Conservation (phyloP, 1,284 basidiomycete species). For the Phellinidium pouzarii region DNA sequence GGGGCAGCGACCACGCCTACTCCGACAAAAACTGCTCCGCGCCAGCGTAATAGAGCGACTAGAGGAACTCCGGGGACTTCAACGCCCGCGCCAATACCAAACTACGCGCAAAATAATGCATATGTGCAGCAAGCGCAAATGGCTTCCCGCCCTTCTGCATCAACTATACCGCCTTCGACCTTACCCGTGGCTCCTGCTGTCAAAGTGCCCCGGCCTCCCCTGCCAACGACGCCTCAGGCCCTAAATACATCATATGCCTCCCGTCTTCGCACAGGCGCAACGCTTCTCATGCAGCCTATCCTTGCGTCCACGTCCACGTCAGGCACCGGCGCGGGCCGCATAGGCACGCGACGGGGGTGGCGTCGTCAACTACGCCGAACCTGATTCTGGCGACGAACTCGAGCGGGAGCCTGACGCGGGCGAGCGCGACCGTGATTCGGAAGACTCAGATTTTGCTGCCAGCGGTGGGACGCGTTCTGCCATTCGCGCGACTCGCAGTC, state of each 20-base stretch:
- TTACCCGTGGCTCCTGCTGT: slow-evolving; percentile 15
- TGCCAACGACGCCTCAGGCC: slow-evolving; percentile 65
- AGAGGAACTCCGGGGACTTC: slow-evolving; percentile 4
- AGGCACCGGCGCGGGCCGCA: slow-evolving; percentile 38
- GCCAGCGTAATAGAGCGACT: slow-evolving; percentile 2
- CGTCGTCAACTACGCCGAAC: slow-evolving; percentile 83
- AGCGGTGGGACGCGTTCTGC: slow-evolving; percentile 44
- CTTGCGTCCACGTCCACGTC: slow-evolving; percentile 34
- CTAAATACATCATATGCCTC: slow-evolving; percentile 82
- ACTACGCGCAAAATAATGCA: slow-evolving; percentile 9
- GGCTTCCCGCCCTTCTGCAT: slow-evolving; percentile 13
- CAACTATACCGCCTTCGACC: slow-evolving; percentile 27
- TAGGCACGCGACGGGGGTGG: slow-evolving; percentile 52
- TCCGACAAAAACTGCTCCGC: slow-evolving; percentile 3
- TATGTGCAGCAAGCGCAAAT: slow-evolving; percentile 13
- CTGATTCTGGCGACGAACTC: slow-evolving; percentile 75
- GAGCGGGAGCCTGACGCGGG: slow-evolving; percentile 53
- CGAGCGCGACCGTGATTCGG: slow-evolving; percentile 56
- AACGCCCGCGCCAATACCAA: slow-evolving; percentile 13
- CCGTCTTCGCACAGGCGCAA: slow-evolving; percentile 87
- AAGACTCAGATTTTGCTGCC: slow-evolving; percentile 60
- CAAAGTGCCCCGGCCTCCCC: slow-evolving; percentile 39
- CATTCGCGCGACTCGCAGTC: slow-evolving; percentile 32
- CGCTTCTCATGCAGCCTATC: slow-evolving; percentile 89
- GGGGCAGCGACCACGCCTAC: slow-evolving; percentile 12